These are phyloP conservation scores for Globisporangium apiculatum DNA, from an alignment of 352 stramenopile genomes.

Conservation along the genomic window DNA sequence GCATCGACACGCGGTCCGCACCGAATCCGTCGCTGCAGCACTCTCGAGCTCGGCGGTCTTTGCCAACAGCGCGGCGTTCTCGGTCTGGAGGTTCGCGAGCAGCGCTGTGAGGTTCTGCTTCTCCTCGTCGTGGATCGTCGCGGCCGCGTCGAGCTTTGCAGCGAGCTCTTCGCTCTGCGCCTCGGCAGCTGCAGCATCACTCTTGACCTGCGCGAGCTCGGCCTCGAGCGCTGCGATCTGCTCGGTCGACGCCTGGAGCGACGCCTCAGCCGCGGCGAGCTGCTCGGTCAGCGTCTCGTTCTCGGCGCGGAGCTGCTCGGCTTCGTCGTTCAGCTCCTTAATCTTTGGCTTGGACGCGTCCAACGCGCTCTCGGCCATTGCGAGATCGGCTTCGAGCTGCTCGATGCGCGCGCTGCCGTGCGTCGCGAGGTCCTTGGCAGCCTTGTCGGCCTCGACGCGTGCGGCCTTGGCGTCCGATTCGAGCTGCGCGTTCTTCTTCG, in stretches of 20 bases:
- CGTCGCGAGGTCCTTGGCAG: constrained; percentile 21
- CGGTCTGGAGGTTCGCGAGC: constrained; percentile 22
- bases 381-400: constrained; percentile 22
- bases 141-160: constrained; percentile 14
- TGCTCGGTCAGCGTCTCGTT: constrained; percentile 10
- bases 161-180: constrained; percentile 4
- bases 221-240: constrained; percentile 22
- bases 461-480: constrained; percentile 34
- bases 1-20: background rate
- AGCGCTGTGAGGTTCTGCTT: constrained; percentile 20
- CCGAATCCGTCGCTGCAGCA: constrained; percentile 8
- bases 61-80: constrained; percentile 11
- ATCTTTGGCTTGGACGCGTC: constrained; percentile 4
- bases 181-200: constrained; percentile 1
- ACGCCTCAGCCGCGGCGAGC: constrained; percentile 8
- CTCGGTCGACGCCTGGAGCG: constrained; percentile 5
- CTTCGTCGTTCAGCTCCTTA: constrained; percentile 4
- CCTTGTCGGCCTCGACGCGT: constrained; percentile 31
- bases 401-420: constrained; percentile 22
- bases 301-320: constrained; percentile 4
- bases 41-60: constrained; percentile 23
- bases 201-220: constrained; percentile 19
- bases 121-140: constrained; percentile 23
- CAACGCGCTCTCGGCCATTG: constrained; percentile 16
- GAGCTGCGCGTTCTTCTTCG: constrained; percentile 33